phyloP scores from a whole-genome alignment of 2,329 filamentous ascomycete species.

The Fusarium virguliforme region DNA sequence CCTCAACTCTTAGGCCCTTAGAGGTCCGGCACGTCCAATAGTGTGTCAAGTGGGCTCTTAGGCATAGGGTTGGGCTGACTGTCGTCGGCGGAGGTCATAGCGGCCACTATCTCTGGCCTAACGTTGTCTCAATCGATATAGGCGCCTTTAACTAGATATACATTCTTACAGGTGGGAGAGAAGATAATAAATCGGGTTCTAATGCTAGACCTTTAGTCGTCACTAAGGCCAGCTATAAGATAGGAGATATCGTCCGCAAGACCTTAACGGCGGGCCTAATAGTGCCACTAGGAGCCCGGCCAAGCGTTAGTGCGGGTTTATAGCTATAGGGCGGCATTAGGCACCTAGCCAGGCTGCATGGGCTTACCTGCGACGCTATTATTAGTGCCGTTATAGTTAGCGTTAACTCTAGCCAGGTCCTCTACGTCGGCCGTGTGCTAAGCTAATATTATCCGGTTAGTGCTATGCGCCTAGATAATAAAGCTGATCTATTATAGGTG shows the following conservation, averaged over 20 bases:
- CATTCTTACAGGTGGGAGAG: conserved; percentile 54
- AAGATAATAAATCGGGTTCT: conserved; percentile 37
- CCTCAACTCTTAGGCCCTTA: conserved; percentile 64
- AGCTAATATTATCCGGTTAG: conserved; percentile 58
- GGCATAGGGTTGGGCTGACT: conserved; percentile 62
- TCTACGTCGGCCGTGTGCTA: conserved; percentile 69
- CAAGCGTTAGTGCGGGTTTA: conserved; percentile 74
- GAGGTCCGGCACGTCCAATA: conserved; percentile 66
- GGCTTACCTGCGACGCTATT: conserved; percentile 73
- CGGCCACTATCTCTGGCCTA: conserved; percentile 69
- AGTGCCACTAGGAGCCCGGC: conserved; percentile 73
- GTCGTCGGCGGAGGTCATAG: conserved; percentile 74
- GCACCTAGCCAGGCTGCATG: conserved; percentile 68
- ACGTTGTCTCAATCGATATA: conserved; percentile 73
- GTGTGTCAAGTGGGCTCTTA: conserved; percentile 71
- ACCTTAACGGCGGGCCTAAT: conserved; percentile 65
- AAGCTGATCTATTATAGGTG: conserved; percentile 70
- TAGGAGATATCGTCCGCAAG: conserved; percentile 67
- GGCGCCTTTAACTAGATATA: conserved; percentile 67
- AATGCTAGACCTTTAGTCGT: conserved; percentile 59
- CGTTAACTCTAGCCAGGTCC: conserved; percentile 62
- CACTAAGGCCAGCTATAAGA: conserved; percentile 70
- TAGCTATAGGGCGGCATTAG: conserved; percentile 78
- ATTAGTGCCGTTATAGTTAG: conserved; percentile 73
- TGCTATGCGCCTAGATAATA: conserved; percentile 62